These are phyloP conservation scores for Trichoderma oligosporum DNA, from an alignment of 2,329 filamentous ascomycete species.

Conservation along the genomic window DNA sequence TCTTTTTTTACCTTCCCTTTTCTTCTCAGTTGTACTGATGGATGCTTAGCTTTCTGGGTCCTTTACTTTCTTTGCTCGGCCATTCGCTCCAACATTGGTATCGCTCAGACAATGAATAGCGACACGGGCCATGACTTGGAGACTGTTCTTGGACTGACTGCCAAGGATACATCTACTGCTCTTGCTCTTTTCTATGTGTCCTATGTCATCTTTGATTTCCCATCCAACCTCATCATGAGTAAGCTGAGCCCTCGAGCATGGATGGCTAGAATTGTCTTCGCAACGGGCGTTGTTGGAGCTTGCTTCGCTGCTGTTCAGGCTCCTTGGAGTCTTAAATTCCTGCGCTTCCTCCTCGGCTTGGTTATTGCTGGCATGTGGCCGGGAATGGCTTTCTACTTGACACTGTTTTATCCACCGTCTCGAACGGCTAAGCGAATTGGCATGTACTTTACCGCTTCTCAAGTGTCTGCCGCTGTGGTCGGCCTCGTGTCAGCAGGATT, in stretches of 20 bases:
- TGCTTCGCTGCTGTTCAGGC: constrained; percentile 79
- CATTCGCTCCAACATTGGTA: constrained; percentile 85
- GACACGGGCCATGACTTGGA: constrained; percentile 69
- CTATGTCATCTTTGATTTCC: constrained; percentile 85
- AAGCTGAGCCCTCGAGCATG: constrained; percentile 78
- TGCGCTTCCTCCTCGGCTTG: constrained; percentile 78
- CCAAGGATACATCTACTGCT: constrained; percentile 77
- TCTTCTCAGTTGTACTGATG: neutral
- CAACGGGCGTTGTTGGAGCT: constrained; percentile 76
- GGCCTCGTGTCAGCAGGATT: constrained; percentile 88
- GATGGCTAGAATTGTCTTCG: constrained; percentile 89
- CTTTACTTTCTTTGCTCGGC: constrained; percentile 91
- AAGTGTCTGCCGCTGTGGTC: constrained; percentile 84
- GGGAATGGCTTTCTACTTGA: constrained; percentile 89
- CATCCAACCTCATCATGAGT: constrained; percentile 86
- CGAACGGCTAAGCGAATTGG: constrained; percentile 84
- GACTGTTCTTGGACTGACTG: constrained; percentile 62
- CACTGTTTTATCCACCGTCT: constrained; percentile 85
- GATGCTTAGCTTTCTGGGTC: constrained; percentile 68
- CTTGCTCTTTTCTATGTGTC: constrained; percentile 88
- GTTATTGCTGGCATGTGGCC: constrained; percentile 95
- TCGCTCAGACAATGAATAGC: constrained; percentile 91
- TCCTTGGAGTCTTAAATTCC: constrained; percentile 84
- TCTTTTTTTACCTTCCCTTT: neutral
- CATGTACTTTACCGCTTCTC: constrained; percentile 82